Percentiles rank a stretch among this genome's conserved stretches.
Evolutionary conservation across 129 eudicot species (phyloP).

Genomic region (Arctium minus): DNA sequence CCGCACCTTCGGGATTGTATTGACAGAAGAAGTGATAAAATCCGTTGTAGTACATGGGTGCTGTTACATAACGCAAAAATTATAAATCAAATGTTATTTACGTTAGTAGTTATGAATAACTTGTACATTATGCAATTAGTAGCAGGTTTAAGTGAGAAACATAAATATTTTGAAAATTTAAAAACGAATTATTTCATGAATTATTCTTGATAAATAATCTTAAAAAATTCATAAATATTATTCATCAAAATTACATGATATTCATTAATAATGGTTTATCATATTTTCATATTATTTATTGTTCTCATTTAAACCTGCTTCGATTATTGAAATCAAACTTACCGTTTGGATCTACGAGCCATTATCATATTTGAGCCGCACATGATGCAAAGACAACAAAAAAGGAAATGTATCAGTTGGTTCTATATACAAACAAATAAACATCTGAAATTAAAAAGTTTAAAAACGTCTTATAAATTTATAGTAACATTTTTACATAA

Average conservation of each 20-base stretch:
- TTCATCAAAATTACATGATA: slow-evolving; percentile 63
- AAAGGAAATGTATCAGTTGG: slow-evolving; percentile 5
- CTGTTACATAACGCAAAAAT: slow-evolving; percentile 29
- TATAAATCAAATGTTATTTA: neutral
- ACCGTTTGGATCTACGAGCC: slow-evolving; percentile 56
- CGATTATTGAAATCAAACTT: slow-evolving; percentile 13
- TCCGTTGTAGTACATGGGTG: slow-evolving; percentile 81
- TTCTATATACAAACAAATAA: neutral
- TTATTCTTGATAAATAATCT: no score
- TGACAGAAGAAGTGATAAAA: slow-evolving; percentile 73
- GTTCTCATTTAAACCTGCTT: no score
- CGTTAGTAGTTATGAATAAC: neutral
- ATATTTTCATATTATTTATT: no score
- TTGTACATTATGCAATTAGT: neutral
- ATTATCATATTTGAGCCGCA: neutral
- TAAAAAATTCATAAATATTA: neutral
- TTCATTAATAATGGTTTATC: neutral
- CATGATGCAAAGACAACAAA: slow-evolving; percentile 2
- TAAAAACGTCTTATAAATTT: neutral
- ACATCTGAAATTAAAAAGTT: neutral
- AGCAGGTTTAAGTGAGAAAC: neutral
- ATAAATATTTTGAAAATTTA: neutral
- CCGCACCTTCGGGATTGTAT: slow-evolving; percentile 69
- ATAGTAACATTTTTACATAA: neutral
- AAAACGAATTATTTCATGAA: neutral